These are phyloP conservation scores for Orbilia blumenaviensis DNA, from an alignment of 2,329 filamentous ascomycete species.

Conservation along the genomic window DNA sequence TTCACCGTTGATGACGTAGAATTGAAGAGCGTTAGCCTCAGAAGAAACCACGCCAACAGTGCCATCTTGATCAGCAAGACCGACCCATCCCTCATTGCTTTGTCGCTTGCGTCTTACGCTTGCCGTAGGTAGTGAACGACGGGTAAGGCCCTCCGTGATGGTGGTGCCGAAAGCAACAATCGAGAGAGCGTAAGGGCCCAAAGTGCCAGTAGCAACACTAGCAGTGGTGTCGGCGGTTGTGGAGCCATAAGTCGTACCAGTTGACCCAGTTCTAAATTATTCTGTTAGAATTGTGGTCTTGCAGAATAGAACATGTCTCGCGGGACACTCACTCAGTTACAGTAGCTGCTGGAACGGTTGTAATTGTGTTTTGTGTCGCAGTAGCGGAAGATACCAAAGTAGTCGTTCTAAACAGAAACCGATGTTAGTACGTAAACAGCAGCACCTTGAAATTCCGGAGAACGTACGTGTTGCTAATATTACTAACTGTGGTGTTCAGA, in stretches of 20 bases:
- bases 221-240: conserved; percentile 8
- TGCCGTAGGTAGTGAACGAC: background rate
- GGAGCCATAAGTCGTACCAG: background rate
- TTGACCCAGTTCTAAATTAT: background rate
- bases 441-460: background rate
- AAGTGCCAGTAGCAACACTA: background rate
- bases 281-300: background rate
- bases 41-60: conserved; percentile 25
- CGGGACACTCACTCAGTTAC: background rate
- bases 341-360: background rate
- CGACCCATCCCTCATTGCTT: conserved; percentile 13
- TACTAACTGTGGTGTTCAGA: background rate
- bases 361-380: background rate
- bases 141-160: background rate
- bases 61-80: conserved; percentile 34
- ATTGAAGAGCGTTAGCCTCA: background rate
- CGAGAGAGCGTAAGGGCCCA: conserved; percentile 25
- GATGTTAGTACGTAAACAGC: background rate
- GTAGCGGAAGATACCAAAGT: background rate
- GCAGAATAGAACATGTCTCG: too few relatives aligned
- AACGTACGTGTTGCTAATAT: conserved; percentile 11
- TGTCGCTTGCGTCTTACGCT: conserved; percentile 12
- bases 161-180: conserved; percentile 23
- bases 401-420: background rate
- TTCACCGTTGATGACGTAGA: conserved; percentile 42